Base-by-base conservation (phyloP, 148 eudicot species). In the Camellia granthamiana region DNA sequence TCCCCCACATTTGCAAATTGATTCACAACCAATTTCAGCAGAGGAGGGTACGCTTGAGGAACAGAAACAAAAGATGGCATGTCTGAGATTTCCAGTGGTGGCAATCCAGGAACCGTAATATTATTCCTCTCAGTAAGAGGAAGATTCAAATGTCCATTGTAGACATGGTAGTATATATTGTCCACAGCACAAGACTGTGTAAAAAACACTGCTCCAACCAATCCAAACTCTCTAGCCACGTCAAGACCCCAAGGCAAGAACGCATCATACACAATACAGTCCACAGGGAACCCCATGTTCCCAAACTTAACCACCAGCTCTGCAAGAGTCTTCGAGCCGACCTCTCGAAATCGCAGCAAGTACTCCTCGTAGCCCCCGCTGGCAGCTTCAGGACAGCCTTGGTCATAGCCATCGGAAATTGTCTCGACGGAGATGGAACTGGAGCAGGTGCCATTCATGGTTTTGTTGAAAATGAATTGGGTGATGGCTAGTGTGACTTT, bases 131-230 rank as follows among this genome's bases (percentile, higher is more conserved):
- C 83, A 0, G 77, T 43, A 0, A 79, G 84, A 19, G 78, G 58
- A 8, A 84, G 79, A 8, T 75, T 82, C 0, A 78, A 46, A 14
- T 81, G 65, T 47, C 88, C 89, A 7, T 83, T 73, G 13, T 90
- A 81, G 21, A 88, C 85, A 30, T 87, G 90, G 41, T 89, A 89
- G 65, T 84, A 87, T 3, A 83, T 73, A 47, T 81, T 80, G 11
- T 83, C 73, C 18, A 86, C 87, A 43, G 90, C 83, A 84, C 92
- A 89, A 1, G 92, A 58, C 18, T 89, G 92, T 2, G 90, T 89
- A n/a, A 89, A 86, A 47, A 89, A 87, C 42, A 76, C 73, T 42
- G 86, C 90, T 43, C 86, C 82, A 63, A 74, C 13, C n/a, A 87
- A 69, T 79, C 83, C 92, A 68, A 85, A 61, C 56, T 79, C 46